Conservation (phyloP, 225 moss, liverwort and hornwort species). For the Asterella californica region DNA sequence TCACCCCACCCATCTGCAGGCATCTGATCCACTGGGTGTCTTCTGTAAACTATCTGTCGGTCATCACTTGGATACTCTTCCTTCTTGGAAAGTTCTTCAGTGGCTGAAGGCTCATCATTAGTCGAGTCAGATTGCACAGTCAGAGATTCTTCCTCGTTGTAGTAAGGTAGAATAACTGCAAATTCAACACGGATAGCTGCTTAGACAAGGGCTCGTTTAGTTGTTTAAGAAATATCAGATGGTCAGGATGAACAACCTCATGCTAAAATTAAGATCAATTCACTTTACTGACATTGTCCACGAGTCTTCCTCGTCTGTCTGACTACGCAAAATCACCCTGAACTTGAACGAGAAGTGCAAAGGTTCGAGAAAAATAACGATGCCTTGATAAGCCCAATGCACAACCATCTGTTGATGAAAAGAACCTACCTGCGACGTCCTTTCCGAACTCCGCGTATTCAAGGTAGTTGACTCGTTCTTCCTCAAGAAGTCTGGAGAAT, state of each 20-base stretch:
- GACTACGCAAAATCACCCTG: neutral
- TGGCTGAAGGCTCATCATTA: neutral
- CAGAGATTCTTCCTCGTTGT: conserved; percentile 35
- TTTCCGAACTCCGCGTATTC: conserved; percentile 47
- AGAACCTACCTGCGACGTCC: conserved; percentile 34
- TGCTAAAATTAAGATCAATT: neutral
- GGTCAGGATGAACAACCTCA: neutral
- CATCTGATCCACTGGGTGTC: conserved; percentile 82
- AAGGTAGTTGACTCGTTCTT: conserved; percentile 35
- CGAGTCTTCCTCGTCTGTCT: neutral
- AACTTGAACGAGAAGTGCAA: neutral
- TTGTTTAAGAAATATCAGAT: neutral
- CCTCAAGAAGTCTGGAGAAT: conserved; percentile 39
- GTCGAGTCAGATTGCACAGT: conserved; percentile 17
- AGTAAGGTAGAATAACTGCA: conserved; percentile 46
- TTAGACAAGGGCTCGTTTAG: neutral
- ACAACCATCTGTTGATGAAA: neutral
- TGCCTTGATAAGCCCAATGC: neutral
- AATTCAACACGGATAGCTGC: neutral
- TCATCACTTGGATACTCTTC: neutral
- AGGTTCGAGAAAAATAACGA: neutral
- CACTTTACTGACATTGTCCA: neutral
- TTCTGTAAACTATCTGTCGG: conserved; percentile 64
- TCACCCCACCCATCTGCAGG: conserved; percentile 98
- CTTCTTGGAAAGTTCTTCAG: conserved; percentile 6